phyloP scores from a whole-genome alignment of 1,284 basidiomycete species.

The Cutaneotrichosporon arboriforme region DNA sequence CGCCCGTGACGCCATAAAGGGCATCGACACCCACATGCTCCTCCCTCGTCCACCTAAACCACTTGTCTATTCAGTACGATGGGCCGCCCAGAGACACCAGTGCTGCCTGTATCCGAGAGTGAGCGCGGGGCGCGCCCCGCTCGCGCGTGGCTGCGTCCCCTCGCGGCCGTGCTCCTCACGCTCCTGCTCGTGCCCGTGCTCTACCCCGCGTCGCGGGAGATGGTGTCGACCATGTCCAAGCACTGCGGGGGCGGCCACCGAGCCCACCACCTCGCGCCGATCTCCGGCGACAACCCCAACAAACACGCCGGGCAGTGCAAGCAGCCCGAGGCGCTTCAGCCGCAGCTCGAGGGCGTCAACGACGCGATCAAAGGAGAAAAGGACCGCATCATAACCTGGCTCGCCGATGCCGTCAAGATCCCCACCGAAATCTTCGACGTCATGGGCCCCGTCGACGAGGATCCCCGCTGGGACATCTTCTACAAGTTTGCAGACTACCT shows the following conservation, averaged over 20 bases:
- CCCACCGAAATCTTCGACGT: conserved; percentile 48
- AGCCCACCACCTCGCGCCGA: too few species aligned
- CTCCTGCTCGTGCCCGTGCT: not conserved
- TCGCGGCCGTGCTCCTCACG: not conserved
- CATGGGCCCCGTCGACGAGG: conserved; percentile 45
- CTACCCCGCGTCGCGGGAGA: not conserved
- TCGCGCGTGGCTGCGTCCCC: not conserved
- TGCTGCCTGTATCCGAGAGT: not conserved
- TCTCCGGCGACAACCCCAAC: not conserved
- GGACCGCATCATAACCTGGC: conserved; percentile 32
- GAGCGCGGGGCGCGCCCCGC: not conserved
- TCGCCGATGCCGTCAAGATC: conserved; percentile 37
- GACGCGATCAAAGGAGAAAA: conserved; percentile 25
- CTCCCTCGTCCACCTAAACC: not conserved
- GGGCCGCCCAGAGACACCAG: not conserved
- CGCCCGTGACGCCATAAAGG: too few species aligned
- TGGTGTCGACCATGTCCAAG: not conserved
- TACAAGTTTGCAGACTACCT: conserved; percentile 44
- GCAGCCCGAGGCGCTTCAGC: conserved; percentile 6
- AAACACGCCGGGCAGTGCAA: conserved; percentile 1
- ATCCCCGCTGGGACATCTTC: conserved; percentile 46
- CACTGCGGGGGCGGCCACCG: not conserved
- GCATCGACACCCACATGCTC: too few species aligned
- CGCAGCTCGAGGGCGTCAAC: conserved; percentile 21
- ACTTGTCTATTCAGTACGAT: not conserved